Percentiles rank a stretch among this genome's conserved stretches.
phyloP scores from a whole-genome alignment of 352 stramenopile genomes.

The Globisporangium polare region DNA sequence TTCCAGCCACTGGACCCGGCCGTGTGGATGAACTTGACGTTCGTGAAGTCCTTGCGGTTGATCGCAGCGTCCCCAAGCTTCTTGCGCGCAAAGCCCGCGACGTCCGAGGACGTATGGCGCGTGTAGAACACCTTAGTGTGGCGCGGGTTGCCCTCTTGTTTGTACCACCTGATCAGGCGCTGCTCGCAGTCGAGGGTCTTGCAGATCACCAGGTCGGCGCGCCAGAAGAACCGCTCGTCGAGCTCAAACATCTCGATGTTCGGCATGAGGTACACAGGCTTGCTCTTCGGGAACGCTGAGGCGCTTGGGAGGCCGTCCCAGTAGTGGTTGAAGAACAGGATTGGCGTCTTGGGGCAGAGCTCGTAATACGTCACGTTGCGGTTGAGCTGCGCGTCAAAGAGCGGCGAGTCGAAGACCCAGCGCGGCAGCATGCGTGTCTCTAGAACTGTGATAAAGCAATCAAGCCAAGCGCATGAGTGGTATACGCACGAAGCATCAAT shows the following conservation, averaged over 20 bases:
- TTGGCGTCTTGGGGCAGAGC: constrained; percentile 39
- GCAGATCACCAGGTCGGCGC: constrained; percentile 38
- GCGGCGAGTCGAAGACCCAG: constrained; percentile 38
- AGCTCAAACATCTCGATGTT: constrained; percentile 65
- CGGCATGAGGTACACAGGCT: constrained; percentile 44
- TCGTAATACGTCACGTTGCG: constrained; percentile 43
- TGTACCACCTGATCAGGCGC: constrained; percentile 46
- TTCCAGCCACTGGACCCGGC: constrained; percentile 43
- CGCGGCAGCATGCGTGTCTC: constrained; percentile 35
- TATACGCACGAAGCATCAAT: neutral
- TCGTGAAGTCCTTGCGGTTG: constrained; percentile 26
- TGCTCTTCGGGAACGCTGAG: constrained; percentile 28
- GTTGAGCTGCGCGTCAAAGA: constrained; percentile 24
- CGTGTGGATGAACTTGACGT: constrained; percentile 34
- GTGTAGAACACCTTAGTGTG: constrained; percentile 49
- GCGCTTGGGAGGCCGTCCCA: constrained; percentile 29
- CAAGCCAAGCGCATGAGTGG: constrained; percentile 1
- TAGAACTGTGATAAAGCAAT: constrained; percentile 22
- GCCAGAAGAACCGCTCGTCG: constrained; percentile 28
- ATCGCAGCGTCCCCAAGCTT: constrained; percentile 19
- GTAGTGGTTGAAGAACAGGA: constrained; percentile 63
- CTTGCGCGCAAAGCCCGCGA: constrained; percentile 28
- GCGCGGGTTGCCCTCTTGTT: constrained; percentile 52
- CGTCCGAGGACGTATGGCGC: constrained; percentile 53
- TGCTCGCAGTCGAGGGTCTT: constrained; percentile 43